These are phyloP conservation scores for Sclerotinia nivalis DNA, from an alignment of 2,329 filamentous ascomycete species.

Conservation along the genomic window DNA sequence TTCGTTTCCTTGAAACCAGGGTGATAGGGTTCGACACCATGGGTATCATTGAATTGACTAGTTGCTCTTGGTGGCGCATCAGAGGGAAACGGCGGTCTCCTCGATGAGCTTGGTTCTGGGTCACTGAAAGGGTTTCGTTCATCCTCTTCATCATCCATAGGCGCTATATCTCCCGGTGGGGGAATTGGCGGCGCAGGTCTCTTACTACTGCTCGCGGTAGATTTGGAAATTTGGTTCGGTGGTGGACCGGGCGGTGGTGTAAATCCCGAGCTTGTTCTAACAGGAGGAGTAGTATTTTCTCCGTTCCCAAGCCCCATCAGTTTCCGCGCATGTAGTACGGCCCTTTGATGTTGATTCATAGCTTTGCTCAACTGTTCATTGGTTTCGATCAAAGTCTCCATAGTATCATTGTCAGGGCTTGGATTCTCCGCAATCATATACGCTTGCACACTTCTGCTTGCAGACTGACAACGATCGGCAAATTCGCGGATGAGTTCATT, in stretches of 20 bases:
- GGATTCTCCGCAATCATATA: slow-evolving; percentile 84
- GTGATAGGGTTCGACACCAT: slow-evolving; percentile 42
- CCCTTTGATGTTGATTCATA: slow-evolving; percentile 80
- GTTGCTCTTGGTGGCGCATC: slow-evolving; percentile 31
- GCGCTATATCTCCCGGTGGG: slow-evolving; percentile 37
- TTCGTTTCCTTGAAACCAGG: slow-evolving; percentile 39
- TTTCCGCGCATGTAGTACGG: slow-evolving; percentile 65
- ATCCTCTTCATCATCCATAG: slow-evolving; percentile 34
- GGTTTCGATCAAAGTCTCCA: slow-evolving; percentile 89
- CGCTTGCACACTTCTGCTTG: slow-evolving; percentile 76
- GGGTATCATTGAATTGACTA: slow-evolving; percentile 37
- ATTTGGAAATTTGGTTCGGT: slow-evolving; percentile 23
- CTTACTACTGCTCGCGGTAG: neutral
- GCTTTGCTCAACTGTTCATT: slow-evolving; percentile 87
- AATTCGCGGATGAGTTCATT: slow-evolving; percentile 96
- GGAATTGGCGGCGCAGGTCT: slow-evolving; percentile 34
- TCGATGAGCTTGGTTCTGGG: slow-evolving; percentile 26
- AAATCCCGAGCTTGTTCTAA: slow-evolving; percentile 30
- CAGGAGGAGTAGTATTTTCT: slow-evolving; percentile 31
- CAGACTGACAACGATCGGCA: slow-evolving; percentile 77
- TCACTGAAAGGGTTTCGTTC: slow-evolving; percentile 39
- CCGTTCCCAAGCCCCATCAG: slow-evolving; percentile 47
- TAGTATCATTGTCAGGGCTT: slow-evolving; percentile 85
- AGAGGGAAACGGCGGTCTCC: slow-evolving; percentile 34
- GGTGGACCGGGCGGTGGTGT: slow-evolving; percentile 31